Percentiles rank a stretch among this genome's conserved stretches.
phyloP scores from a whole-genome alignment of 2,329 filamentous ascomycete species.

The Fusarium secorum region DNA sequence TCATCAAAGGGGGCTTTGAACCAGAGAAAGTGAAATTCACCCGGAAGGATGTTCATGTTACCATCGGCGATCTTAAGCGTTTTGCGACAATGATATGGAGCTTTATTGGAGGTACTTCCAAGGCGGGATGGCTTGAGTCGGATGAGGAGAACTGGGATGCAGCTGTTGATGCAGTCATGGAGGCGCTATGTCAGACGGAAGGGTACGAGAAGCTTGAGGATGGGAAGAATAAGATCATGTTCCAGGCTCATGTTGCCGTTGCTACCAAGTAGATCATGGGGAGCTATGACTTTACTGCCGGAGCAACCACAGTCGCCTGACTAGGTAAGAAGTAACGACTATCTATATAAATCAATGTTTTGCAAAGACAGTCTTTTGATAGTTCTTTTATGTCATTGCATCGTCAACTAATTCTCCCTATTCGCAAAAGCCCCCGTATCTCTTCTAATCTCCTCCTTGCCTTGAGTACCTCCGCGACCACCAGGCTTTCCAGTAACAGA shows the following conservation, averaged over 20 bases:
- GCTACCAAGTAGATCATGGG: background rate
- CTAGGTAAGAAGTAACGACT: rapidly evolving
- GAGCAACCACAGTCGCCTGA: rapidly evolving
- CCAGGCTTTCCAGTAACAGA: slow-evolving; percentile 12
- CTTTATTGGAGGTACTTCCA: slow-evolving; percentile 1
- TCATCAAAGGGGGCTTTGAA: background rate
- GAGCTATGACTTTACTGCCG: rapidly evolving
- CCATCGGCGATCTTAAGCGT: background rate
- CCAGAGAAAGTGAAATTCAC: rapidly evolving
- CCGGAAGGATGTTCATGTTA: background rate
- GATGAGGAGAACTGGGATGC: slow-evolving; percentile 11
- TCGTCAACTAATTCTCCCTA: background rate
- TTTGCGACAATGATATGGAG: slow-evolving; percentile 14
- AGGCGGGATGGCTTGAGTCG: slow-evolving; percentile 4
- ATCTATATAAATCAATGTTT: rapidly evolving
- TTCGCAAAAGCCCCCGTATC: slow-evolving; percentile 1
- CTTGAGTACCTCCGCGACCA: slow-evolving; percentile 11
- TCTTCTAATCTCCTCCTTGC: slow-evolving; percentile 5
- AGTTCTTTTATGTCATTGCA: rapidly evolving
- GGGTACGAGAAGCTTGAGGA: background rate
- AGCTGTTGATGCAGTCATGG: background rate
- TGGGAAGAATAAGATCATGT: background rate
- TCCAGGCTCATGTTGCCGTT: background rate
- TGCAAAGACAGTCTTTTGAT: rapidly evolving
- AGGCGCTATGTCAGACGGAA: background rate